A percentile compares a stretch with the other conserved stretches of the same genome.
Conservation (phyloP, 202 grass and related monocot species). For the Setaria italica region DNA sequence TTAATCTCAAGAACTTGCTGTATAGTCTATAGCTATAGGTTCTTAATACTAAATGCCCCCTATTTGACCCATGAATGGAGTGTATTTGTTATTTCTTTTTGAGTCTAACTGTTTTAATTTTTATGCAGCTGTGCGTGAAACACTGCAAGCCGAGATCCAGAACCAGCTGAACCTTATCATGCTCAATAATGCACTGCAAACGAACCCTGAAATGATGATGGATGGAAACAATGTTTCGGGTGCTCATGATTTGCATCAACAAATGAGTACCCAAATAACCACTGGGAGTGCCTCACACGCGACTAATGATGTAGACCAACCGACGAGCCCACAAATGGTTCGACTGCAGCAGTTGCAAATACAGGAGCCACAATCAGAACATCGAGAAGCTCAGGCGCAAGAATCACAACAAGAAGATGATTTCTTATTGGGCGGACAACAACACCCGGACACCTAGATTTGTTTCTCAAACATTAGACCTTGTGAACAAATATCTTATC, state of each 20-base stretch:
- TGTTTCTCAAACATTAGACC: not conserved
- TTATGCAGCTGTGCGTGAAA: not conserved
- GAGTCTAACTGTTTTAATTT: not conserved
- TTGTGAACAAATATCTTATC: not conserved
- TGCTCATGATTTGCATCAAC: not conserved
- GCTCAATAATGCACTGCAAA: not conserved
- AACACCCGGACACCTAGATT: not conserved
- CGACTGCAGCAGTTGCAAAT: not conserved
- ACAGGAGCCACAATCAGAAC: not conserved
- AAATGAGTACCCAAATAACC: not conserved
- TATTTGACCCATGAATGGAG: not conserved
- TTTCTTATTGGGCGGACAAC: not conserved
- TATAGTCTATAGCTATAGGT: not conserved
- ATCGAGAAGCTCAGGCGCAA: not conserved
- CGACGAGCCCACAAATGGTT: not conserved
- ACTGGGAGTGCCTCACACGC: not conserved
- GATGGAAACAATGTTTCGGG: not conserved
- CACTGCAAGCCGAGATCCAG: not conserved
- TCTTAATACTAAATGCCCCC: not conserved
- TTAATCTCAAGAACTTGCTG: not conserved
- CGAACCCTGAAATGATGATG: not conserved
- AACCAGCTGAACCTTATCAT: not conserved
- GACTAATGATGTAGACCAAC: not conserved
- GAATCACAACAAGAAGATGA: not conserved
- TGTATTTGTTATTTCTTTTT: not conserved